Evolutionary conservation across 306 rosid genomes (phyloP).

Genomic region (Senna tora): DNA sequence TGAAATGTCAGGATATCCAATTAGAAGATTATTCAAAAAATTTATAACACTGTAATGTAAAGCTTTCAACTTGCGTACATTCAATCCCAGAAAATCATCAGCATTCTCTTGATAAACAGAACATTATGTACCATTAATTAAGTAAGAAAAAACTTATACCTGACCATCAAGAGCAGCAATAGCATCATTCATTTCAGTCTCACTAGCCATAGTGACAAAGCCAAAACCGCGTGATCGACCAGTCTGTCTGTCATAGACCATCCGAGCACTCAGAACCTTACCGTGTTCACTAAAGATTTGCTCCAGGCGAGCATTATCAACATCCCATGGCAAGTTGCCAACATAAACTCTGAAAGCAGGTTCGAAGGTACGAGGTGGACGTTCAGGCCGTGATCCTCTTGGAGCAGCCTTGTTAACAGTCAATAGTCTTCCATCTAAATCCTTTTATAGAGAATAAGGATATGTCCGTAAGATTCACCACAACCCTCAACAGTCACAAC

Average conservation of each 20-base stretch:
- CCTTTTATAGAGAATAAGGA: constrained; percentile 56
- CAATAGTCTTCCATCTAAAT: constrained; percentile 69
- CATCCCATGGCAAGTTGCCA: constrained; percentile 93
- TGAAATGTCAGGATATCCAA: constrained; percentile 45
- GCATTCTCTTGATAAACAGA: background rate
- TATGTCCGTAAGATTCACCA: no score
- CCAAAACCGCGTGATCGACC: constrained; percentile 99
- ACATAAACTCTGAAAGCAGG: constrained; percentile 65
- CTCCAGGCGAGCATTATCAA: constrained; percentile 66
- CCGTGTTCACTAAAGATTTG: constrained; percentile 92
- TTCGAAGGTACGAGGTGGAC: constrained; percentile 60
- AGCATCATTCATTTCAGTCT: constrained; percentile 85
- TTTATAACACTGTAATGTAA: background rate
- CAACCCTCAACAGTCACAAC: no score
- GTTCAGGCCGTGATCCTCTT: constrained; percentile 76
- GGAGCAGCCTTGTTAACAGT: constrained; percentile 95
- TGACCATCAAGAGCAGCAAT: constrained; percentile 95
- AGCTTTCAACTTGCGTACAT: no score
- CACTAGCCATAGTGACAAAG: constrained; percentile 80
- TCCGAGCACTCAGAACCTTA: constrained; percentile 71
- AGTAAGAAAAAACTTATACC: constrained; percentile 53
- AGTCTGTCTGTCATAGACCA: constrained; percentile 82
- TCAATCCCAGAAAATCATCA: no score
- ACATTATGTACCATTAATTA: constrained; percentile 14
- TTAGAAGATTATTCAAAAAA: no score